These are phyloP conservation scores for Gossypium turneri DNA, from an alignment of 345 rosid species.

Conservation along the genomic window DNA sequence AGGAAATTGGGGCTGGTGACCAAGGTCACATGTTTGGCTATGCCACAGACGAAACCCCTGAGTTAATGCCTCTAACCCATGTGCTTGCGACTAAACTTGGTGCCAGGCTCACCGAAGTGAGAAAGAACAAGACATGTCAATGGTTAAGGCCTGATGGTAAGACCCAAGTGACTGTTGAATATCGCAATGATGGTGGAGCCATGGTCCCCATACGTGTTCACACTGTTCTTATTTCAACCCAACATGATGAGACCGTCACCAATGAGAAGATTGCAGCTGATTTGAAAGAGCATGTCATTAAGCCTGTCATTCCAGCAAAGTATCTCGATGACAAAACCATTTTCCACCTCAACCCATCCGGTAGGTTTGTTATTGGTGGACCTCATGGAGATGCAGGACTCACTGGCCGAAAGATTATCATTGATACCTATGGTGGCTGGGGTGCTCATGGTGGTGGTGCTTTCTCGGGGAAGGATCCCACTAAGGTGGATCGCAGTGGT, in stretches of 20 bases:
- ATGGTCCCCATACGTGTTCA: conserved; percentile 71
- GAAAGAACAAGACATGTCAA: conserved; percentile 69
- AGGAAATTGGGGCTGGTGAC: conserved; percentile 85
- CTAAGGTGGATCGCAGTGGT: conserved; percentile 76
- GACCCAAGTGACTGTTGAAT: conserved; percentile 78
- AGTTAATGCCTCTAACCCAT: conserved; percentile 75
- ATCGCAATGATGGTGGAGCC: conserved; percentile 61
- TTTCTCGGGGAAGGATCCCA: conserved; percentile 62
- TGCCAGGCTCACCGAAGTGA: conserved; percentile 79
- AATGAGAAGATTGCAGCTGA: conserved; percentile 67
- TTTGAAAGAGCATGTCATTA: conserved; percentile 66
- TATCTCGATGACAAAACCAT: conserved; percentile 73
- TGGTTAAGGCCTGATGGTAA: conserved; percentile 89
- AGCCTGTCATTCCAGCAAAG: conserved; percentile 69
- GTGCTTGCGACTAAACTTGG: conserved; percentile 78
- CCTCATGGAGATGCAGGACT: conserved; percentile 90
- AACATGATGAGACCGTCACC: conserved; percentile 71
- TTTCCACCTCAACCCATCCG: conserved; percentile 78
- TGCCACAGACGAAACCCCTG: conserved; percentile 72
- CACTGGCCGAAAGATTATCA: conserved; percentile 73
- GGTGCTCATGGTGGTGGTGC: conserved; percentile 65
- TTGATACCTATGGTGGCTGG: conserved; percentile 64
- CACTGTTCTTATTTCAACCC: conserved; percentile 74
- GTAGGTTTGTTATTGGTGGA: conserved; percentile 77
- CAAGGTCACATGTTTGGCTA: conserved; percentile 84